Base-by-base conservation (phyloP, 129 eudicot genomes). In the Arctium lappa region DNA sequence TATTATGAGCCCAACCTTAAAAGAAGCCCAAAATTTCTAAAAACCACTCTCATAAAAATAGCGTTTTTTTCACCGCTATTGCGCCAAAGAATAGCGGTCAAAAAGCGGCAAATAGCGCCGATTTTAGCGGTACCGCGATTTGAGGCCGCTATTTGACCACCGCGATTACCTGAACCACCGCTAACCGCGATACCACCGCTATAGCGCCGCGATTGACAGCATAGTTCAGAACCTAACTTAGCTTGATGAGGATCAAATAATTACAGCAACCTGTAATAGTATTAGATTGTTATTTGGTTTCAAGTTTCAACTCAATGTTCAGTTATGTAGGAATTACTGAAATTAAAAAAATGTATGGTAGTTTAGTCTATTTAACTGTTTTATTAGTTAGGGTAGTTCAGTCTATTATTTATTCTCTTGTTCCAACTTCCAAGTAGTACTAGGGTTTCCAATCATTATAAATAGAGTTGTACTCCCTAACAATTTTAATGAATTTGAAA, bases 391-490 rank as follows among this genome's bases (percentile, higher is more conserved):
- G 48, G 27, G 66, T 56, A 56, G 6, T 60, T 60, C 68, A 60
- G 29, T n/a, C 27, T 60, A 48, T 16, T n/a, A 16, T 60, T 15
- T 60, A 8, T 15, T 60, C 29, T 15, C 22, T 60, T 60, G 22
- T 33, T 46, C 69, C 77, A 80, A n/a, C 9, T 56, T n/a, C n/a
- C 69, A 80, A 18, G n/a, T 56, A 81, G 77, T 50, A 37, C 16
- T 81, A 31, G 5, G 73, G 11, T 60, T 73, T 74, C 44, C 32
- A 13, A 18, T 82, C 1, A 66, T 65, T 16, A 42, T n/a, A n/a
- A 7, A 40, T 15, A 11, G 39, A 39, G 50, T 68, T 40, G 11
- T 16, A 75, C 18, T 11, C 50, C 39, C 18, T 32, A 75, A 44
- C 15, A 15, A 30, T 65, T 76, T 42, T 12, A 31, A 40, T 10